Evolutionary conservation across 2,329 filamentous ascomycete genomes (phyloP), one percentile per base, ranked within the genome.

Genomic region (Paraphoma sp.): DNA sequence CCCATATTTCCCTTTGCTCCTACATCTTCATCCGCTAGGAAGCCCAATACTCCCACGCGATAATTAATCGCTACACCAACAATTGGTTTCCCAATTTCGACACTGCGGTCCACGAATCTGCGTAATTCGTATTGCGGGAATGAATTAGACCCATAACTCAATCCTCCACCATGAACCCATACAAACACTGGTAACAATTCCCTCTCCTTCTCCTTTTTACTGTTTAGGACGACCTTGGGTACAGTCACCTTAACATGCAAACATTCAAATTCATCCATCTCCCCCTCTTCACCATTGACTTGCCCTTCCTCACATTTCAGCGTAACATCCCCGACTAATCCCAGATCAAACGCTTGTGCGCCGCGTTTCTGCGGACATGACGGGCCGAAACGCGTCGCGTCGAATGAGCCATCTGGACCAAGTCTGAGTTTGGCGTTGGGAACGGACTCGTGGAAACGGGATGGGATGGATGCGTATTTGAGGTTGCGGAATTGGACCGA

Each of bases 111-210:
- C 0, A 84, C 80, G 12, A 86, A 66, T 1, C 73, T 71, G 1
- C 64, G 68, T 10, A 81, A 67, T 53, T 84, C 58, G 62, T 82
- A 84, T 49, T 85, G 81, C 1, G 83, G 84, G 79, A 81, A 86
- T 4, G 74, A 82, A 41, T 81, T 83, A 2, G 79, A 79, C 7
- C 83, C 84, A 8, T 81, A 75, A 6, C 73, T 71, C 36, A 83
- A 77, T 0, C 79, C 83, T n/a, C 84, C 83, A 1, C 84, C 83
- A 55, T 86, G 82, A 3, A 86, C 77, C 64, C 82, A 84, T 1
- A 82, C 75, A 28, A 85, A 74, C 0, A 86, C 83, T 0, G 83
- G 84, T 4, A 85, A 70, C 29, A 28, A 36, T 42, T 56, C 47
- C 17, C n/a, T 33, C 16, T 52, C 18, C 14, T n/a, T 17, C 14